Evolutionary conservation across 164 flowering plant genomes (phyloP), one percentile per base, ranked within the genome.

Genomic region (Piper betle): DNA sequence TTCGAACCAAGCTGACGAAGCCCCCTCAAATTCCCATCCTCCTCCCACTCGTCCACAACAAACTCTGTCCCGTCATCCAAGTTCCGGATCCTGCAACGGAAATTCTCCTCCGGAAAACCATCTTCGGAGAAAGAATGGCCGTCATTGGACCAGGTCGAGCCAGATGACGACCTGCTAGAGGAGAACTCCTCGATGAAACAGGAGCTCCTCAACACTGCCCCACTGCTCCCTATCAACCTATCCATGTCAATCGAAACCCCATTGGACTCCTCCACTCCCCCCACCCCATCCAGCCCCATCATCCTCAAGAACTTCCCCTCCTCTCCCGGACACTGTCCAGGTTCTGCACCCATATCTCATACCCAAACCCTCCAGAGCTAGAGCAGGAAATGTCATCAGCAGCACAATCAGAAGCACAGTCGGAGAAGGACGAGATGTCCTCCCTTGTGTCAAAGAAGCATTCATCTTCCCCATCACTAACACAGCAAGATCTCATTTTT

Each of bases 381-480:
- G 20, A 18, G 60, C 50, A 20, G 61, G 13, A 17, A 53, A 52
- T 52, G 8, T 37, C 40, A 56, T 65, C 69, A 17, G 33, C 87
- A 20, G 68, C 75, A 69, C 72, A 58, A 57, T 81, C 84, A 0
- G 79, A 78, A 4, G 68, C 72, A 39, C 75, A 67, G 68, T 81
- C 89, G 18, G 87, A 83, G 8, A 75, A 68, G 16, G 84, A 80
- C 50, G 78, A 63, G 6, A 82, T 40, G 41, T 84, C 88, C 58
- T 87, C 89, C 48, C 73, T 72, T 62, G 84, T 66, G 72, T 91
- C 95, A 55, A 81, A 87, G 65, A 83, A 91, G 5, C 52, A 62
- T 70, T 78, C 85, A 12, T 76, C 78, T 63, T 77, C 84, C 42
- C 42, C 58, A 41, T 38, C 33, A 58, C 74, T 46, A 6, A 46